phyloP scores from a whole-genome alignment of 192 early-diverging fungal genomes.

The Backusella tarrabulga region DNA sequence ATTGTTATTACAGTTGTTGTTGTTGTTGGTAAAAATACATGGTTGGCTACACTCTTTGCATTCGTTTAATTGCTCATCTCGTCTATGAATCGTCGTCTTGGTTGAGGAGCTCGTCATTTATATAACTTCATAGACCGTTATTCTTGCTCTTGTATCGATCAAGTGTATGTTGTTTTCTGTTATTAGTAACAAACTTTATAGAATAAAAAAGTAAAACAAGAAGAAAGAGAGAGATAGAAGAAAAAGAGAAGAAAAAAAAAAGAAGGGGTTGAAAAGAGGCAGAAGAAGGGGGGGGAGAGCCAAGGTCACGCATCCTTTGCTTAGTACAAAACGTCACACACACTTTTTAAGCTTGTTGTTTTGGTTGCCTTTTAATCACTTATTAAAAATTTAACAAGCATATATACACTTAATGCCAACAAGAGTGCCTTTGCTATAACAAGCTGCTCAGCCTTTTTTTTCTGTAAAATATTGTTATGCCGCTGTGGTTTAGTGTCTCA shows the following conservation, averaged over 20 bases:
- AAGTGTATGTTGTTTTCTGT: background rate
- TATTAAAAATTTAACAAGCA: no score
- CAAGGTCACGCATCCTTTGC: background rate
- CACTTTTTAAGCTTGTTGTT: no score
- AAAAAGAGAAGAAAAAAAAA: background rate
- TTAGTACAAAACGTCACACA: background rate
- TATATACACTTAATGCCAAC: no score
- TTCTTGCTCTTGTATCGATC: background rate
- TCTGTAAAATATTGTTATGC: background rate
- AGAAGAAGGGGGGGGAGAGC: background rate
- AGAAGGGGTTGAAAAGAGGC: background rate
- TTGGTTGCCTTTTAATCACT: no score
- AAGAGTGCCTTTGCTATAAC: no score
- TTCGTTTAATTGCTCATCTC: background rate
- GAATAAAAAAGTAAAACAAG: background rate
- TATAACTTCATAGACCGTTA: background rate
- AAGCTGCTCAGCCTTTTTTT: no score
- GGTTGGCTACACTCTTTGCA: background rate
- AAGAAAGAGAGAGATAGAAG: background rate
- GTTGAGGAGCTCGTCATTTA: background rate
- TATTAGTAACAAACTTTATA: background rate
- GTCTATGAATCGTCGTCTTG: background rate
- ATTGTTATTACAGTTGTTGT: background rate
- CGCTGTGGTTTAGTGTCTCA: background rate
- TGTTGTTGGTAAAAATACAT: slow-evolving; percentile 1